phyloP scores from a whole-genome alignment of 228 moss, liverwort and hornwort genomes.

The Sphagnum magellanicum region DNA sequence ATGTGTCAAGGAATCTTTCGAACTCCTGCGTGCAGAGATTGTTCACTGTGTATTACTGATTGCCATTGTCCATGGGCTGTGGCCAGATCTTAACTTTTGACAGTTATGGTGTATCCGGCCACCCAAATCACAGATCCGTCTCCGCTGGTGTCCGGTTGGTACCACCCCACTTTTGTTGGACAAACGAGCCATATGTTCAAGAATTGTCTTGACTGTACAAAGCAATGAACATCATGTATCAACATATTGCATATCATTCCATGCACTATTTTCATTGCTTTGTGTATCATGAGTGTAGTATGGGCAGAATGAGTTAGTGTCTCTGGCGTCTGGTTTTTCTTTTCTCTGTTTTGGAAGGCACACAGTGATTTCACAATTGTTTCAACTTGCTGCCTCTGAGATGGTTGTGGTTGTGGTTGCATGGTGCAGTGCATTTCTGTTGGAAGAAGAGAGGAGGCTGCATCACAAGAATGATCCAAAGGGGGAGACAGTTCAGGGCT shows the following conservation, averaged over 20 bases:
- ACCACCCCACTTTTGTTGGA: background rate
- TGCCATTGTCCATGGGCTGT: constrained; percentile 5
- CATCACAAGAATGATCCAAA: constrained; percentile 11
- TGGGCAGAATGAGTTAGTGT: too few species aligned
- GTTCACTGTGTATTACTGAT: too few species aligned
- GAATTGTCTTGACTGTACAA: too few species aligned
- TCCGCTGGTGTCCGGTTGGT: constrained; percentile 68
- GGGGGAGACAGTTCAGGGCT: constrained; percentile 43
- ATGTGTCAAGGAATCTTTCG: background rate
- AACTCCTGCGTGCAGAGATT: too few species aligned
- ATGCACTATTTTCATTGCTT: too few species aligned
- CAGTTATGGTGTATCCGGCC: constrained; percentile 79
- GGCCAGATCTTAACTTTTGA: constrained; percentile 84
- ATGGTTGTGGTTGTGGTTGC: constrained; percentile 1
- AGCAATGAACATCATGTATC: too few species aligned
- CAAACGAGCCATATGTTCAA: too few species aligned
- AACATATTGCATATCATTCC: too few species aligned
- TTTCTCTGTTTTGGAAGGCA: too few species aligned
- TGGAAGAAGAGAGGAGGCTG: constrained; percentile 21
- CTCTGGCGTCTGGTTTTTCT: too few species aligned
- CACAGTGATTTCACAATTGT: too few species aligned
- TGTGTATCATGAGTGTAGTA: too few species aligned
- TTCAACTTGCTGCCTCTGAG: background rate
- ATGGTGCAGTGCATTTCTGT: constrained; percentile 48
- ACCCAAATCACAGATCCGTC: constrained; percentile 76